These are phyloP conservation scores for Tolypocladium cylindrosporum DNA, from an alignment of 2,329 filamentous ascomycete species.

Conservation along the genomic window DNA sequence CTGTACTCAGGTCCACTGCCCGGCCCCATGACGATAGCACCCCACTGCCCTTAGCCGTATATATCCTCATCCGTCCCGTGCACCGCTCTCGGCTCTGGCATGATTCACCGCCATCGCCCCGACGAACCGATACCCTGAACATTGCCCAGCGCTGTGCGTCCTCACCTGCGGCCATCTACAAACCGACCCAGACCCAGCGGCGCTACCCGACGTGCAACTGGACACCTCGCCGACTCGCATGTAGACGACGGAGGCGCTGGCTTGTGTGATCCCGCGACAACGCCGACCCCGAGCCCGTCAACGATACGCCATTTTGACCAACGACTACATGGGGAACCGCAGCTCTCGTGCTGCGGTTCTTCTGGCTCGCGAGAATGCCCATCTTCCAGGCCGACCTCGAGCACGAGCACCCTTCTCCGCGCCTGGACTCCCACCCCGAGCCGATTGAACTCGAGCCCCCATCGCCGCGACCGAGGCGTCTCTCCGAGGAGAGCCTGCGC, in stretches of 20 bases:
- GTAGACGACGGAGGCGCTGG: background rate
- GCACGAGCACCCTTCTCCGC: constrained; percentile 15
- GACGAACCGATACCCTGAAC: background rate
- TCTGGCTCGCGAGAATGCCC: constrained; percentile 33
- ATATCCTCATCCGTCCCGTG: background rate
- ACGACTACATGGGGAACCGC: constrained; percentile 8
- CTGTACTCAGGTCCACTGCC: background rate
- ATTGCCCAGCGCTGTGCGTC: background rate
- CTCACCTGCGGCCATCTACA: background rate
- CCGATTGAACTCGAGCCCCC: constrained; percentile 8
- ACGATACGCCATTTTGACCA: constrained; percentile 6
- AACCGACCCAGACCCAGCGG: background rate
- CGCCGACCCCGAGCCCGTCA: background rate
- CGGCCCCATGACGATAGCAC: background rate
- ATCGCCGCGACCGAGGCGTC: constrained; percentile 14
- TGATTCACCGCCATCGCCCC: background rate
- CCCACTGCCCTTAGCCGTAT: background rate
- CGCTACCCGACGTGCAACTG: background rate
- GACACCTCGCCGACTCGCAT: background rate
- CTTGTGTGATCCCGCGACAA: background rate
- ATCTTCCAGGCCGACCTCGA: constrained; percentile 46
- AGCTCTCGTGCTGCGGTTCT: constrained; percentile 23
- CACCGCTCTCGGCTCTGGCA: background rate
- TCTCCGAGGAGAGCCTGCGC: constrained; percentile 51
- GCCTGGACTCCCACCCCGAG: constrained; percentile 11